Evolutionary conservation across 306 rosid species (phyloP).

Genomic region (Lupinus albus): DNA sequence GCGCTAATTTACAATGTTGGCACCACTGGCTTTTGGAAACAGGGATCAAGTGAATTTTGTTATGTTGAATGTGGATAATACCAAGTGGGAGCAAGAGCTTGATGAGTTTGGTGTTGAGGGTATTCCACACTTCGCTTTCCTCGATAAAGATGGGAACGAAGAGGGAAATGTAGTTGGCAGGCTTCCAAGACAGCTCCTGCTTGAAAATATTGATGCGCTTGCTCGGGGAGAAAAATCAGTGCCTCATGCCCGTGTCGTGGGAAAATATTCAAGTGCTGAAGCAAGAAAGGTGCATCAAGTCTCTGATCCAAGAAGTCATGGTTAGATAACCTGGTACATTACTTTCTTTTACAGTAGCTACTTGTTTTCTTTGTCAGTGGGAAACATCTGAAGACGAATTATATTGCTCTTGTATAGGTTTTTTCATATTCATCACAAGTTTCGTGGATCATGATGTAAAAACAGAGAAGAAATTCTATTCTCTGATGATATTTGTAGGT

Average conservation of each 20-base stretch:
- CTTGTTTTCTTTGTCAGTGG: conserved; percentile 30
- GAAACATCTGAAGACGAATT: conserved; percentile 40
- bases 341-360: conserved; percentile 31
- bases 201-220: conserved; percentile 85
- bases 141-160: conserved; percentile 86
- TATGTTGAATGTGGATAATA: conserved; percentile 86
- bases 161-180: conserved; percentile 93
- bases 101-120: conserved; percentile 99
- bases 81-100: conserved; percentile 97
- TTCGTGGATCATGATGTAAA: too few relatives aligned
- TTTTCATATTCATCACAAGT: too few relatives aligned
- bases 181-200: conserved; percentile 76
- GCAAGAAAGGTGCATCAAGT: conserved; percentile 87
- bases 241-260: conserved; percentile 88
- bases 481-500: too few relatives aligned
- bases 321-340: conserved; percentile 49
- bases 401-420: conserved; percentile 25
- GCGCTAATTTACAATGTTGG: conserved; percentile 1
- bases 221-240: conserved; percentile 71
- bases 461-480: too few relatives aligned
- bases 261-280: conserved; percentile 83
- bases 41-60: conserved; percentile 77
- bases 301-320: conserved; percentile 90
- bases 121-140: conserved; percentile 93
- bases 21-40: background rate